These are phyloP conservation scores for Lyophyllum shimeji DNA, from an alignment of 768 basidiomycete species.

Conservation along the genomic window DNA sequence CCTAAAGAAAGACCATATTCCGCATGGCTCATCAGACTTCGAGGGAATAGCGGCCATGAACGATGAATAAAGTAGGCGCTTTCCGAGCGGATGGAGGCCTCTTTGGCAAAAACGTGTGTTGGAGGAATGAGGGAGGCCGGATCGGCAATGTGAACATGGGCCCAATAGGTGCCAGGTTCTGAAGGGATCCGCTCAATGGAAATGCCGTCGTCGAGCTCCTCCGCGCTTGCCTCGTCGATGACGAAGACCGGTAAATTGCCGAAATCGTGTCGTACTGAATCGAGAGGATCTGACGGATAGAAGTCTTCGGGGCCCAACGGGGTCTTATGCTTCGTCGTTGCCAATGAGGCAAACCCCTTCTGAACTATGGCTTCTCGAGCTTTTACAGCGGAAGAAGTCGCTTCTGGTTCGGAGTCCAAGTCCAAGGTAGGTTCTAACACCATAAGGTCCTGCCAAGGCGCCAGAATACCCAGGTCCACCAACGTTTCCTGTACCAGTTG, in stretches of 20 bases:
- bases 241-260: slow-evolving; percentile 80
- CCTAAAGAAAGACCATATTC: slow-evolving; percentile 41
- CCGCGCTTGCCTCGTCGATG: slow-evolving; percentile 75
- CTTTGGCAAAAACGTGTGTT: slow-evolving; percentile 55
- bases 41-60: slow-evolving; percentile 74
- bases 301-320: slow-evolving; percentile 65
- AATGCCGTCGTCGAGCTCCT: slow-evolving; percentile 93
- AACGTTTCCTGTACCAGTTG: slow-evolving; percentile 48
- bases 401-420: slow-evolving; percentile 32
- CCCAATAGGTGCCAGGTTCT: slow-evolving; percentile 66
- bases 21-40: slow-evolving; percentile 45
- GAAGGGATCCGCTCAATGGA: slow-evolving; percentile 71
- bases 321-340: slow-evolving; percentile 20
- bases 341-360: slow-evolving; percentile 21
- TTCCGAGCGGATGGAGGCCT: slow-evolving; percentile 50
- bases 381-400: slow-evolving; percentile 21
- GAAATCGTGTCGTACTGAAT: slow-evolving; percentile 82
- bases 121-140: slow-evolving; percentile 80
- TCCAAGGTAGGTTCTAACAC: slow-evolving; percentile 38
- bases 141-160: slow-evolving; percentile 93
- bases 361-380: slow-evolving; percentile 27
- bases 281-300: slow-evolving; percentile 60
- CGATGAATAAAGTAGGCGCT: slow-evolving; percentile 68
- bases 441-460: slow-evolving; percentile 78
- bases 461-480: slow-evolving; percentile 68